Evolutionary conservation across 2,329 filamentous ascomycete genomes (phyloP), one percentile per base, ranked within the genome.

Genomic region (Periconia sp.): DNA sequence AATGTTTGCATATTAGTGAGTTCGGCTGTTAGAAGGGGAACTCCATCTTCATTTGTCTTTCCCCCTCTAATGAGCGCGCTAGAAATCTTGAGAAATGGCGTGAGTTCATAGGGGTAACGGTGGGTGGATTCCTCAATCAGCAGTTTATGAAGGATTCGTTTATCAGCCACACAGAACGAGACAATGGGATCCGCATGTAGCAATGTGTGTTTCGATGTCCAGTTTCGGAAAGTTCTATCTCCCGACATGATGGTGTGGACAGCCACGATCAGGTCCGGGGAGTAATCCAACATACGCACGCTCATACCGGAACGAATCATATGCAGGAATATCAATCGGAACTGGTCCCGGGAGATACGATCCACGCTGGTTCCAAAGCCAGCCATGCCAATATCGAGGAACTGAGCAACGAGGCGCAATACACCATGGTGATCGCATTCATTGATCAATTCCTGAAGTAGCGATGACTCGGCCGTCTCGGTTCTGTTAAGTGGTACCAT

Each of bases 21-120:
- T 51, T 88, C 78, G n/a, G 81, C 77, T 37, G 88, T 74, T 10
- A 92, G 63, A 0, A 61, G 61, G 62, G 78, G 72, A 66, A 81
- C 57, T 57, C 85, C 76, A 45, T 79, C 77, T 37, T 80, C 73
- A 45, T 74, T 74, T 19, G 77, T 68, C 30, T 75, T 66, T 35
- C 77, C 72, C 19, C 74, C 77, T 53, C 74, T 74, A 8, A 82
- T 82, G 15, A 96, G 75, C 40, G 82, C 84, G 51, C 85, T 86
- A 67, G 86, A 88, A 40, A 95, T 77, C 49, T 83, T 85, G 55
- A 95, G 75, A 63, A 96, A 91, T 0, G 92, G 91, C 2, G 86
- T 74, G 45, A 90, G 87, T 74, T 97, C 93, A 71, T 90, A 93
- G 0, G 93, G 93, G 68, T 92, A 97, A 51, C 93, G 86, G 55